These are phyloP conservation scores for Rhizoctonia solani DNA, from an alignment of 1,284 basidiomycete species.

Conservation along the genomic window DNA sequence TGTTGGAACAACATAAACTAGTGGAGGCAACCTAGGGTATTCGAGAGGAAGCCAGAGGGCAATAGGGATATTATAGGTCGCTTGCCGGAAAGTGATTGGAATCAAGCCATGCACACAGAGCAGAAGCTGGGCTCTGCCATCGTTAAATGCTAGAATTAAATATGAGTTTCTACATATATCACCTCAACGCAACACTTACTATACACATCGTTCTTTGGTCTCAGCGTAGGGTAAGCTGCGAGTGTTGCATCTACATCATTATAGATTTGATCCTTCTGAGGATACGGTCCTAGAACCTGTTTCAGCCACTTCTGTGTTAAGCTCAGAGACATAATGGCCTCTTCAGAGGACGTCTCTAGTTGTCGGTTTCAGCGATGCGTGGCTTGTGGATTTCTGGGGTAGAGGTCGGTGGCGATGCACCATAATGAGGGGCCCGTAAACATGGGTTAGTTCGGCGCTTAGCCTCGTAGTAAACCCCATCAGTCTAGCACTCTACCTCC, in stretches of 20 bases:
- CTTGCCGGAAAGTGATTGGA: slow-evolving; percentile 77
- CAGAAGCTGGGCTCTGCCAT: slow-evolving; percentile 88
- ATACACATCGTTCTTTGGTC: slow-evolving; percentile 91
- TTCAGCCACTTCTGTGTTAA: slow-evolving; percentile 72
- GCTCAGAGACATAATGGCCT: slow-evolving; percentile 38
- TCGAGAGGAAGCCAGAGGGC: slow-evolving; percentile 85
- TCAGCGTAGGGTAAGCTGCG: slow-evolving; percentile 62
- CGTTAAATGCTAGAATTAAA: slow-evolving; percentile 75
- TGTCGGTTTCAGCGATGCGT: background rate
- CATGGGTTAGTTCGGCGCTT: slow-evolving; percentile 1
- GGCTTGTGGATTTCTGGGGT: background rate
- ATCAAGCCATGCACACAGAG: slow-evolving; percentile 90
- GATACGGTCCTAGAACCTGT: slow-evolving; percentile 69
- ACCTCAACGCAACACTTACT: slow-evolving; percentile 57
- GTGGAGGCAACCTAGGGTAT: slow-evolving; percentile 80
- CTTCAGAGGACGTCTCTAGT: background rate
- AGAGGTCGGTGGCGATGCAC: background rate
- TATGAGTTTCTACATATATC: background rate
- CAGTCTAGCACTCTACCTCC: background rate
- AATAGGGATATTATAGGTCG: slow-evolving; percentile 92
- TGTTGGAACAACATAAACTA: slow-evolving; percentile 96
- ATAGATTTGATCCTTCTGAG: slow-evolving; percentile 58
- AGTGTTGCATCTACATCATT: slow-evolving; percentile 72
- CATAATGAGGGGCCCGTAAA: background rate
- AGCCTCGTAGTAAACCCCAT: background rate